These are phyloP conservation scores for Sugiyamaella neomexicana DNA, from an alignment of 1,139 yeast genomes.

Conservation along the genomic window DNA sequence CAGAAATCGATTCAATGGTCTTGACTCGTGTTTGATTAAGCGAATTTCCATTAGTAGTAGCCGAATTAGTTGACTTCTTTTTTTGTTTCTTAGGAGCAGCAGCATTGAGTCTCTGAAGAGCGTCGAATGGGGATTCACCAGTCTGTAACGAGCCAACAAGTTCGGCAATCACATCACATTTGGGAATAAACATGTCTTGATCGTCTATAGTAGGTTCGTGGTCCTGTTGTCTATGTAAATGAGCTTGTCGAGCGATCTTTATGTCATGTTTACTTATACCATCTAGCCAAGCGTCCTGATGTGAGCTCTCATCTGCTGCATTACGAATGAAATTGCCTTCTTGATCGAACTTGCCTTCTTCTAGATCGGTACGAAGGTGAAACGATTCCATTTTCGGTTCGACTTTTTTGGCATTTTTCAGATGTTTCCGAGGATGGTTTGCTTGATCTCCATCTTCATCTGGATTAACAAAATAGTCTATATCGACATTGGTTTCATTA, in stretches of 20 bases:
- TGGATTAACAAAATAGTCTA: slow-evolving; percentile 30
- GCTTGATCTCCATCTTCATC: slow-evolving; percentile 6
- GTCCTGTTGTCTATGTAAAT: slow-evolving; percentile 33
- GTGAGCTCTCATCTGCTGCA: slow-evolving; percentile 43
- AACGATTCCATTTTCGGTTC: slow-evolving; percentile 62
- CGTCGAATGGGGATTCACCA: slow-evolving; percentile 66
- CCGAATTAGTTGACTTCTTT: slow-evolving; percentile 15
- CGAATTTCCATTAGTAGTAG: neutral
- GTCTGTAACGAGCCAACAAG: slow-evolving; percentile 53
- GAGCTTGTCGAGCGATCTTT: slow-evolving; percentile 45
- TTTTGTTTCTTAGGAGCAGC: slow-evolving; percentile 18
- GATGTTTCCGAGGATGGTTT: neutral
- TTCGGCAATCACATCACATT: slow-evolving; percentile 36
- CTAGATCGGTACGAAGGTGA: slow-evolving; percentile 55
- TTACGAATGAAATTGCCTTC: slow-evolving; percentile 60
- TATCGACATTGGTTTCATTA: slow-evolving; percentile 33
- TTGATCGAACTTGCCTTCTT: slow-evolving; percentile 61
- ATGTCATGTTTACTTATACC: slow-evolving; percentile 52
- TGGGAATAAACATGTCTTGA: slow-evolving; percentile 17
- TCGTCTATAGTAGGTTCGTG: neutral
- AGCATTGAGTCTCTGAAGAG: slow-evolving; percentile 39
- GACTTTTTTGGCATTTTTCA: slow-evolving; percentile 24
- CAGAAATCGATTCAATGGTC: slow-evolving; percentile 49
- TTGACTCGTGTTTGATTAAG: slow-evolving; percentile 22
- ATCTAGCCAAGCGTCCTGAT: slow-evolving; percentile 53